phyloP scores from a whole-genome alignment of 129 eudicot species.

The Arctium lappa region DNA sequence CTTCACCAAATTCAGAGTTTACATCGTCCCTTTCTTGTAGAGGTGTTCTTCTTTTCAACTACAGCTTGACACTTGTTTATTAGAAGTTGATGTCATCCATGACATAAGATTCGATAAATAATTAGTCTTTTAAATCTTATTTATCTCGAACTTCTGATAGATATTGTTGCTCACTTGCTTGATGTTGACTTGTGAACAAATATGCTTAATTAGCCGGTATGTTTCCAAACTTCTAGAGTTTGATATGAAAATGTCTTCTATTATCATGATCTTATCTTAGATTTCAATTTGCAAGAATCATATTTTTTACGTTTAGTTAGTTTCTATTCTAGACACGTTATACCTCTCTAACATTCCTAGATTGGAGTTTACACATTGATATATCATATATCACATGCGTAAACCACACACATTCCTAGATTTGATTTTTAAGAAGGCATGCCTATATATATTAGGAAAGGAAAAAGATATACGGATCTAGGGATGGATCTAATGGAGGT shows the following conservation, averaged over 20 bases:
- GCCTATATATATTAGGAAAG: background rate
- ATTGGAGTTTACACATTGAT: background rate
- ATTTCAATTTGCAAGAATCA: background rate
- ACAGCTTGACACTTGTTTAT: background rate
- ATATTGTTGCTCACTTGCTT: background rate
- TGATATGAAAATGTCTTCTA: background rate
- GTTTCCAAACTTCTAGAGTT: background rate
- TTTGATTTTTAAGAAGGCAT: background rate
- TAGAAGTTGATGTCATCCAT: constrained; percentile 3
- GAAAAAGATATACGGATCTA: background rate
- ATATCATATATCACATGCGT: background rate
- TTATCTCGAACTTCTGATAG: background rate
- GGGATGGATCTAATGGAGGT: background rate
- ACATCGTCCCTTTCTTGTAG: background rate
- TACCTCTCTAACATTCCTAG: background rate
- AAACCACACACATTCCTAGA: background rate
- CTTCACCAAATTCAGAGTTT: background rate
- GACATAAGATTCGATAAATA: background rate
- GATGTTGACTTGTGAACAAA: background rate
- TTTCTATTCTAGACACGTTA: no score
- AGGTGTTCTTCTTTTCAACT: constrained; percentile 8
- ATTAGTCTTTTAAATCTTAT: background rate
- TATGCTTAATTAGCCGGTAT: background rate
- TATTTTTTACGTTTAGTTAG: no score
- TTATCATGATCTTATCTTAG: background rate